Evolutionary conservation across 129 eudicot species (phyloP), one percentile per base, ranked within the genome.

Genomic region (Tagetes patula): DNA sequence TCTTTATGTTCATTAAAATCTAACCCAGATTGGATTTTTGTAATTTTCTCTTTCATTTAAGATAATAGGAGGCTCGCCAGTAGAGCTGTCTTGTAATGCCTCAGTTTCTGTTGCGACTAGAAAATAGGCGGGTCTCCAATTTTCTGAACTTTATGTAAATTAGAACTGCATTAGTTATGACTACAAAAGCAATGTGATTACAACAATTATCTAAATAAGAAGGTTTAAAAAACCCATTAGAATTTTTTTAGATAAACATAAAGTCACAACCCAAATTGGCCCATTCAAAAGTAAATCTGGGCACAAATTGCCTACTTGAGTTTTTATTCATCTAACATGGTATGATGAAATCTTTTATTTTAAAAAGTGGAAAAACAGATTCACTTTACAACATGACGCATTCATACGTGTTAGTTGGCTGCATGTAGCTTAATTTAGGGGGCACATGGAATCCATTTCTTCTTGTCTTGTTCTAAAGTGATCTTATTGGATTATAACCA

Each of bases 381-480:
- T 8, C 56, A 5, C 69, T 69, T 59, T 67, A 75, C 79, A 64
- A 14, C 77, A 79, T 69, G 73, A 76, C 75, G 76, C 64, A 67
- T 66, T 73, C 6, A 62, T 55, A 41, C 69, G 70, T 70, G 27
- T 49, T 71, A 75, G 75, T 50, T 69, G 73, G 83, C 77, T 50
- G 58, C 71, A 40, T 61, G 65, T 77, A 77, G 62, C 76, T 49
- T 55, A 75, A 55, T 53, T 53, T 65, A 53, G 55, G 66, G 50
- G 52, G 8, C 74, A 67, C 49, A 11, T 79, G 47, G 69, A 63
- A 79, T 56, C 60, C 73, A 65, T 79, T 79, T 64, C 47, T 70
- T 34, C 62, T 82, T 68, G 82, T 79, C 80, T 75, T 69, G 56
- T 70, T 53, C 71, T 77, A 71, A 69, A 65, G 47, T 76, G 69